A percentile compares a stretch with the other conserved stretches of the same genome.
phyloP scores from a whole-genome alignment of 2,329 filamentous ascomycete genomes.

The Rutstroemia sp. region DNA sequence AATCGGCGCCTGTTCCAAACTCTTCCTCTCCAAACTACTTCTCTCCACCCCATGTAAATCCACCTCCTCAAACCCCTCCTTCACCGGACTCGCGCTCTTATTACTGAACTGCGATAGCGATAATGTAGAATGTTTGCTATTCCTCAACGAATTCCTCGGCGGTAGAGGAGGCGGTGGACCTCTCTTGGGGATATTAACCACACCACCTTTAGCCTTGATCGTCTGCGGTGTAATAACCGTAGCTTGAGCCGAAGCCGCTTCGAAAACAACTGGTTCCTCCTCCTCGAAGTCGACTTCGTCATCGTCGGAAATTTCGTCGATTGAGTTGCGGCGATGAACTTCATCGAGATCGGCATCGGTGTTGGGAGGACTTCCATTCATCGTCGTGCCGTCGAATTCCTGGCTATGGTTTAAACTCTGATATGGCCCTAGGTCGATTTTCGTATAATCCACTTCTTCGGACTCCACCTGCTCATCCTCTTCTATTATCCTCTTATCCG shows the following conservation, averaged over 20 bases:
- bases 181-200: conserved; percentile 81
- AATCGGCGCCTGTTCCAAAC: conserved; percentile 3
- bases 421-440: conserved; percentile 45
- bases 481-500: conserved; percentile 26
- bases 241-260: conserved; percentile 52
- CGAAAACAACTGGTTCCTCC: conserved; percentile 62
- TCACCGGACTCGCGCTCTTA: conserved; percentile 19
- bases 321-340: conserved; percentile 33
- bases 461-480: conserved; percentile 33
- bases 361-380: conserved; percentile 29
- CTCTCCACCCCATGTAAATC: conserved; percentile 18
- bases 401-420: conserved; percentile 22
- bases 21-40: not conserved
- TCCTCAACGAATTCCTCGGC: conserved; percentile 58
- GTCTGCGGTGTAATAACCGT: conserved; percentile 46
- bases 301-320: conserved; percentile 40
- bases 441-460: conserved; percentile 52
- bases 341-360: conserved; percentile 25
- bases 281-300: conserved; percentile 36
- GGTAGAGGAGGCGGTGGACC: conserved; percentile 66
- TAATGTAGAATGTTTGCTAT: conserved; percentile 21
- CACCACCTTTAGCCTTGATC: conserved; percentile 56
- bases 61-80: conserved; percentile 30
- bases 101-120: conserved; percentile 15
- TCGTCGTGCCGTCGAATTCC: conserved; percentile 27